Evolutionary conservation across 2,329 filamentous ascomycete genomes (phyloP), one percentile per base, ranked within the genome.

Genomic region (Nannizziopsis barbatae): DNA sequence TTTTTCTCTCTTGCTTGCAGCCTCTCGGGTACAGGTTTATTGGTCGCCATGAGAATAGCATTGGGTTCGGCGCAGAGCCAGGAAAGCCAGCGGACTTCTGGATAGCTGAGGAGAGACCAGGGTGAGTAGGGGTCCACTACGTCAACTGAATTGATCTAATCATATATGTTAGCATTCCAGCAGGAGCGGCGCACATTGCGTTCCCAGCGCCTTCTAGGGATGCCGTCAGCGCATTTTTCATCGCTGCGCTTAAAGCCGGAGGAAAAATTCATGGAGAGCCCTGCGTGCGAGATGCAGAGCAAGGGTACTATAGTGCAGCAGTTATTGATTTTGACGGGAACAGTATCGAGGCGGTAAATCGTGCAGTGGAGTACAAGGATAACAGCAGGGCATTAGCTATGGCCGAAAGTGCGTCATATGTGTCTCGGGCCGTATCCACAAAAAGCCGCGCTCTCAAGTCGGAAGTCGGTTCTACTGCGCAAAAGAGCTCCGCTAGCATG

Each of bases 291-390:
- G 74, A 75, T 60, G 65, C 70, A 14, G 69, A 75, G 2, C 69
- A 71, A 59, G 68, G 76, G 65, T 71, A 78, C 69, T 73, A 80
- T 66, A 81, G 78, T 53, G 77, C 79, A 42, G 76, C 77, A 5
- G 69, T 87, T 36, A 75, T 80, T 52, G 87, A 94, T 65, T 75
- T 86, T 47, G 86, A 94, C 68, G 85, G 85, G 44, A 93, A 94
- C 68, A 84, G 77, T 57, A 80, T 94, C 61, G 85, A 92, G 61
- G 83, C 86, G 27, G 78, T 89, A 1, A 38, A 38, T 32, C 37
- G 44, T 15, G 12, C 58, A 12, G 52, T 56, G 22, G 58, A 54
- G 42, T 60, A 59, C n/a, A 58, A 57, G 30, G 57, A 54, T 15
- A 62, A 57, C 27, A 48, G 52, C 3, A 47, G 52, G 15, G 59